Evolutionary conservation across 345 rosid species (phyloP).

Genomic region (Lepidium aucheri): DNA sequence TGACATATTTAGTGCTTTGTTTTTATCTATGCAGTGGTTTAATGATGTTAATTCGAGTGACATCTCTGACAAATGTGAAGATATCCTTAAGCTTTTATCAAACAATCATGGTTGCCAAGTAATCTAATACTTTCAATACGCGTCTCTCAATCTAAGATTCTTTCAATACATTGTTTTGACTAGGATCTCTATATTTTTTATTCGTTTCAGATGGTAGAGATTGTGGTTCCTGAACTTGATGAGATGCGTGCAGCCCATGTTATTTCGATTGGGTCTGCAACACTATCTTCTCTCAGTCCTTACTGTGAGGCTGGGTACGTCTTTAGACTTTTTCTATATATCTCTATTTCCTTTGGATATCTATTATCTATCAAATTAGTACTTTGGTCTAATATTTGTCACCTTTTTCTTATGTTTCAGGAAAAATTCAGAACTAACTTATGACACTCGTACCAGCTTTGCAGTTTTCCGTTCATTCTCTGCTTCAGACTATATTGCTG

Average conservation of each 20-base stretch:
- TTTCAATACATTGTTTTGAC: background rate
- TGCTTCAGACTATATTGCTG: slow-evolving; percentile 68
- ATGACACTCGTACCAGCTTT: slow-evolving; percentile 60
- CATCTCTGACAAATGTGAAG: slow-evolving; percentile 67
- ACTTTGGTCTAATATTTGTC: slow-evolving; percentile 1
- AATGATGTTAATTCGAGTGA: slow-evolving; percentile 74
- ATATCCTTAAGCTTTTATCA: slow-evolving; percentile 48
- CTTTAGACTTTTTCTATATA: background rate
- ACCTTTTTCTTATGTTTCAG: slow-evolving; percentile 31
- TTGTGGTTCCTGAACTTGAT: slow-evolving; percentile 73
- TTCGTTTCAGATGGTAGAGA: slow-evolving; percentile 51
- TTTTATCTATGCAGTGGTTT: slow-evolving; percentile 64
- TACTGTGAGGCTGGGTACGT: slow-evolving; percentile 66
- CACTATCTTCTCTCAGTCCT: slow-evolving; percentile 36
- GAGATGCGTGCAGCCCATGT: slow-evolving; percentile 82
- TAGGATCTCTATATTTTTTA: background rate
- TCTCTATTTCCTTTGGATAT: background rate
- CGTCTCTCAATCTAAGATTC: background rate
- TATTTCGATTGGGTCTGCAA: slow-evolving; percentile 62
- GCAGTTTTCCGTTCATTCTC: slow-evolving; percentile 68
- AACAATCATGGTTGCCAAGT: slow-evolving; percentile 73
- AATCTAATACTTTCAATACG: slow-evolving; percentile 17
- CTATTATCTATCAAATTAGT: background rate
- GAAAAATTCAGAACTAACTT: slow-evolving; percentile 46
- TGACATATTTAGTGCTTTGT: background rate